Evolutionary conservation across 257 asterid genomes (phyloP), one percentile per base, ranked within the genome.

Genomic region (Scutellaria baicalensis): DNA sequence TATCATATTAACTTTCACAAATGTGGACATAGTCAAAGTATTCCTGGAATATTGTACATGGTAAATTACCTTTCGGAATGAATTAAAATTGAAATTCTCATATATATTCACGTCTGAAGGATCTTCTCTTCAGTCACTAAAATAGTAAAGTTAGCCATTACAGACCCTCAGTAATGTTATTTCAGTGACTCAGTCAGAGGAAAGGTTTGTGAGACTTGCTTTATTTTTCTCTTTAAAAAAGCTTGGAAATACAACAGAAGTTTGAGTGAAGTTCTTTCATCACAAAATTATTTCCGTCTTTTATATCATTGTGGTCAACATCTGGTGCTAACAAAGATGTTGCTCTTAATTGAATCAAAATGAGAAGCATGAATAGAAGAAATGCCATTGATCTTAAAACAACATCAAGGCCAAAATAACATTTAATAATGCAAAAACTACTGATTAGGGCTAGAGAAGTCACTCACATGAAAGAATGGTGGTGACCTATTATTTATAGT

Each of bases 391-490:
- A 58, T 23, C 75, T 10, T 8, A 14, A 70, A 56, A 47, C 33
- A 62, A 52, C 67, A 59, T 11, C 44, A 4, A 68, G 13, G 40
- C 59, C 36, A 51, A n/a, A 27, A 58, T 56, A 20, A 47, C 44
- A 60, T 56, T 54, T 42, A 66, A 56, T 31, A 63, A 44, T 49
- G 48, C 43, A 63, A 65, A 59, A 54, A 73, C 56, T 73, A 65
- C 45, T 52, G 50, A 70, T 23, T 10, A 65, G 43, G 57, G 56
- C 16, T 47, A 63, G 69, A 71, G 59, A 73, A 14, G 59, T 13
- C 48, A 85, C 97, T 81, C 73, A 90, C 97, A 69, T 66, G 91
- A 70, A 79, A 82, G 59, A 77, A 82, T 42, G 85, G 78, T 39
- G 86, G 78, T 12, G 91, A 65, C 69, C 82, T 71, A 54, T 79